These are phyloP conservation scores for Fusarium concolor DNA, from an alignment of 2,329 filamentous ascomycete genomes.

Conservation along the genomic window DNA sequence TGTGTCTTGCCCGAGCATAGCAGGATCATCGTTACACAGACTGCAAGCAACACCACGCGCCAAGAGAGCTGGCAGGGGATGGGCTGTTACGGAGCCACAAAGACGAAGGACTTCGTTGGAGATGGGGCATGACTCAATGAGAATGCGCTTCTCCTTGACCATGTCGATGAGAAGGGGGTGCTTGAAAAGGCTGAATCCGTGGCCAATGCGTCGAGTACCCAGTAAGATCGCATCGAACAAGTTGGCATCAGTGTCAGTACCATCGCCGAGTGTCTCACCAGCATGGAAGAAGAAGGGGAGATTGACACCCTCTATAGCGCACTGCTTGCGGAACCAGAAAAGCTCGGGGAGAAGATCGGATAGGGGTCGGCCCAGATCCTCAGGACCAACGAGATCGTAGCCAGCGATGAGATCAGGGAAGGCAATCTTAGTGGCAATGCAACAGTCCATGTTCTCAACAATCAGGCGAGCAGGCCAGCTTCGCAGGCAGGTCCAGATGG, in stretches of 20 bases:
- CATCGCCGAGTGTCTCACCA: slow-evolving; percentile 83
- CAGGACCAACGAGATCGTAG: slow-evolving; percentile 90
- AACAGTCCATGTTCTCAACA: slow-evolving; percentile 85
- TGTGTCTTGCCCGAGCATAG: slow-evolving; percentile 84
- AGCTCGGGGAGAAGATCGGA: slow-evolving; percentile 83
- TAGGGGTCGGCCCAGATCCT: slow-evolving; percentile 81
- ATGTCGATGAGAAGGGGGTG: slow-evolving; percentile 91
- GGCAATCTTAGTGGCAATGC: slow-evolving; percentile 82
- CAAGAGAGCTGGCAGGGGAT: slow-evolving; percentile 85
- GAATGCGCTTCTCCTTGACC: slow-evolving; percentile 87
- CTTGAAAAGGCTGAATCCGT: slow-evolving; percentile 89
- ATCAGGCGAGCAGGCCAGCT: slow-evolving; percentile 72
- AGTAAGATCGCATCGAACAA: slow-evolving; percentile 90
- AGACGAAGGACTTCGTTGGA: slow-evolving; percentile 89
- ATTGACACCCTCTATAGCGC: slow-evolving; percentile 78
- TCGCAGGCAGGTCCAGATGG: slow-evolving; percentile 87
- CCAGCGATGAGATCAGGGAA: slow-evolving; percentile 86
- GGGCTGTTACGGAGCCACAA: slow-evolving; percentile 78
- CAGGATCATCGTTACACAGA: slow-evolving; percentile 91
- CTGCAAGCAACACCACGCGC: slow-evolving; percentile 86
- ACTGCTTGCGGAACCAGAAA: slow-evolving; percentile 94
- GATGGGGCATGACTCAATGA: slow-evolving; percentile 91
- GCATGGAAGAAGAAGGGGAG: slow-evolving; percentile 98
- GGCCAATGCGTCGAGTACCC: slow-evolving; percentile 88
- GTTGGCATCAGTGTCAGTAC: slow-evolving; percentile 80